Base-by-base conservation (phyloP, 2,329 filamentous ascomycete species). In the Niveomyces coronatus region DNA sequence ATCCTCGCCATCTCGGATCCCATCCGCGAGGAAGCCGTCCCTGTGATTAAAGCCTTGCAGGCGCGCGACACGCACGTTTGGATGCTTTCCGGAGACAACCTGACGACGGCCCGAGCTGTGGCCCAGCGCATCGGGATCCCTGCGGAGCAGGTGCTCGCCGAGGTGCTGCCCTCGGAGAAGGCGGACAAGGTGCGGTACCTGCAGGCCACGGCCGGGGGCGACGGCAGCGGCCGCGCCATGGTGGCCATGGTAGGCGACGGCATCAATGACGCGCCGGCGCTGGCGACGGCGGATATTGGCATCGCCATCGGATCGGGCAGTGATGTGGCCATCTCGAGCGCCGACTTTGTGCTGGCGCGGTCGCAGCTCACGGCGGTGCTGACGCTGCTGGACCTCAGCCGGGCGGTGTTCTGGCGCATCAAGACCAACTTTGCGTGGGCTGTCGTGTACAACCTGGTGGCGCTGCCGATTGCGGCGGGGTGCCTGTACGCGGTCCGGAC, bases 41-140 rank as follows among this genome's bases (percentile, higher is more conserved):
- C 63, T 7, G 76, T 89, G 14, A 71, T 94, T 41, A 57, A 62
- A 6, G 68, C 77, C 2, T 73, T 94, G 1, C 71, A 74, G 30
- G 58, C 69, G 4, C 72, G 73, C 13, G 77, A 81, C 15, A 79
- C 83, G 32, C 74, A 79, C 22, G 82, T 94, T 4, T 94, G 82
- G 77, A 93, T 95, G 85, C 78, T 94, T 26, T 93, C 86, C 0
- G 88, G 88, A 20, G 88, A 95, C 63, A 94, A 94, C 53, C 64
- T 68, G n/a, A 78, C 67, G n/a, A 95, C 88, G 1, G 88, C 88
- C 3, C 67, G 71, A 15, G 85, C 86, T 0, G 85, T 95, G 3
- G 88, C 83, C 1, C 62, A 68, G 2, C 75, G 76, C 50, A 68
- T 94, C 14, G 85, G 85, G 16, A 94, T 95, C 46, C 71, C 76